phyloP scores from a whole-genome alignment of 352 stramenopile genomes.

The Phytophthora meadii region DNA sequence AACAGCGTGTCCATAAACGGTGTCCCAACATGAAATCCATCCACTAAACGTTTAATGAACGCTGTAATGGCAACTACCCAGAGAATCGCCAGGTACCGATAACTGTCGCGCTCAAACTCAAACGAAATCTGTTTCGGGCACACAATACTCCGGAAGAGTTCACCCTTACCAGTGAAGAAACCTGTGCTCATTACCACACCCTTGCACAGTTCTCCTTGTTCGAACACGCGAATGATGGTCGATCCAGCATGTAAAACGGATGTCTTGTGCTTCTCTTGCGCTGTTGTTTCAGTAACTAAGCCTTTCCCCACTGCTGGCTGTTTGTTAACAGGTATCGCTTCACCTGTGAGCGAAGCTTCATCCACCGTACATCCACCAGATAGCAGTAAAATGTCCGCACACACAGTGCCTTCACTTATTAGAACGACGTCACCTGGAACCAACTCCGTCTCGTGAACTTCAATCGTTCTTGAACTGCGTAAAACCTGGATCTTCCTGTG shows the following conservation, averaged over 20 bases:
- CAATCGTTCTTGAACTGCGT: conserved; percentile 13
- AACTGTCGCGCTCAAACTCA: conserved; percentile 73
- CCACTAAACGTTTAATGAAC: conserved; percentile 59
- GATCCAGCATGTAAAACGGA: conserved; percentile 50
- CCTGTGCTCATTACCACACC: conserved; percentile 64
- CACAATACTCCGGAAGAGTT: conserved; percentile 71
- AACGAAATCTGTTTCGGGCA: conserved; percentile 65
- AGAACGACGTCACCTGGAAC: conserved; percentile 61
- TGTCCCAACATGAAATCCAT: conserved; percentile 20
- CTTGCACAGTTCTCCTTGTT: conserved; percentile 13
- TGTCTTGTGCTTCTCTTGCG: conserved; percentile 31
- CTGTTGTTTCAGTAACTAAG: conserved; percentile 36
- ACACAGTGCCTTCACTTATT: conserved; percentile 34
- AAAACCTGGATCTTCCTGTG: conserved; percentile 44
- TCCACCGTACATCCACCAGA: conserved; percentile 48
- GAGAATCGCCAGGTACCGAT: conserved; percentile 59
- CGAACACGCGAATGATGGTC: conserved; percentile 29
- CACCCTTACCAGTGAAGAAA: conserved; percentile 66
- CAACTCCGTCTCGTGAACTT: conserved; percentile 44
- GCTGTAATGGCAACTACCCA: conserved; percentile 51
- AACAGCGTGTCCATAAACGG: conserved; percentile 41
- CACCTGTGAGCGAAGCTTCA: conserved; percentile 56
- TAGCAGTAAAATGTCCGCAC: conserved; percentile 54
- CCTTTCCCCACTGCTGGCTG: conserved; percentile 24
- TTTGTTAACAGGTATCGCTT: conserved; percentile 56